Conservation (phyloP, 768 basidiomycete genomes). For the Pleurotus pulmonarius region DNA sequence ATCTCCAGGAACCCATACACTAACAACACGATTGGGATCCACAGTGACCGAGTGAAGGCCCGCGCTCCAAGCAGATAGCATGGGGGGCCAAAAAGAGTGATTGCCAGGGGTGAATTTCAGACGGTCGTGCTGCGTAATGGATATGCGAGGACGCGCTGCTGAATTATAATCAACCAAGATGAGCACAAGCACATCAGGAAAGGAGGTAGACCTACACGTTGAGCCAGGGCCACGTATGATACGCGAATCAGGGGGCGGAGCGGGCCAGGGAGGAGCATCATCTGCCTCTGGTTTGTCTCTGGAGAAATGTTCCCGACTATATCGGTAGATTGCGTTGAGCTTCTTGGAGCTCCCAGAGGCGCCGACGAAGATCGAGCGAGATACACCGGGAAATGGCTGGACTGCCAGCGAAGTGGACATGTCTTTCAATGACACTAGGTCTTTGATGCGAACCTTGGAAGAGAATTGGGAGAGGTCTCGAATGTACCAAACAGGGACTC, state of each 20-base stretch:
- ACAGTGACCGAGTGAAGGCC: neutral
- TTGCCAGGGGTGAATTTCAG: no score
- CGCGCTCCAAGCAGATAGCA: neutral
- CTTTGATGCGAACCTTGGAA: neutral
- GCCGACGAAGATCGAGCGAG: neutral
- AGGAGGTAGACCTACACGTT: no score
- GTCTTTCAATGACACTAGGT: neutral
- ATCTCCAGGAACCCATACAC: neutral
- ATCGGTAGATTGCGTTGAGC: neutral
- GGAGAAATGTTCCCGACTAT: neutral
- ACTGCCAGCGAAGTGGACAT: neutral
- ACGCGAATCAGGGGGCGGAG: neutral
- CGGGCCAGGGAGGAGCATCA: neutral
- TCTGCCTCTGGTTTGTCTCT: neutral
- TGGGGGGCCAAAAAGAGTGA: neutral
- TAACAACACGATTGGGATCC: neutral
- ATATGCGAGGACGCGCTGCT: no score
- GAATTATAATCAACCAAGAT: no score
- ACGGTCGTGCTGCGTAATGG: no score
- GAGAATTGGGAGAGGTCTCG: neutral
- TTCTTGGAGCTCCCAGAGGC: neutral
- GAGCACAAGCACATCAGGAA: no score
- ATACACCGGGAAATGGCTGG: neutral
- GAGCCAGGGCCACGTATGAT: neutral
- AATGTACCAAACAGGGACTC: conserved; percentile 18